Base-by-base conservation (phyloP, 768 basidiomycete genomes). In the Suillus subluteus region DNA sequence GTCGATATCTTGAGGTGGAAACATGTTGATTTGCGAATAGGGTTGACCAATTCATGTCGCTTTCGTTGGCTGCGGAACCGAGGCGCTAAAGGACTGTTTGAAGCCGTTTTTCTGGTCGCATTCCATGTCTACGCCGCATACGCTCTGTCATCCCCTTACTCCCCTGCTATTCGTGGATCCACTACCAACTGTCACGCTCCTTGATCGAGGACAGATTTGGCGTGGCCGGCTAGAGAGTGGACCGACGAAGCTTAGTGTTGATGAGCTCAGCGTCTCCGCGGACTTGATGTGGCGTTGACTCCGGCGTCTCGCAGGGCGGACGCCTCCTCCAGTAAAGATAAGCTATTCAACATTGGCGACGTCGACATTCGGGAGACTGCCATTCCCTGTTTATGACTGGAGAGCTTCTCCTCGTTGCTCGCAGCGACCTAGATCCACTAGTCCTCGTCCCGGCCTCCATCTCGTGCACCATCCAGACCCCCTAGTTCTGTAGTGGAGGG, bases 131-230 rank as follows among this genome's bases (percentile, higher is more conserved):
- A 75, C 80, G 46, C 72, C 81, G 0, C 76, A 78, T 26, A 70
- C 75, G 12, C 79, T 81, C 2, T 81, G 81, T 55, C 80, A 86
- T 41, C 83, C 84, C 1, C 79, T 89, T 52, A 79, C 85, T 41
- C 91, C 93, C 2, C 82, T 95, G 21, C 79, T 93, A 16, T 94
- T 95, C 76, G 86, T 90, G 0, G 92, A 95, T 65, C 85, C 90
- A 1, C 76, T 94, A 1, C 92, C 92, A 1, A 81, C 86, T 0
- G 74, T 92, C 23, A 82, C 86, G 1, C 83, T 94, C 65, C 79
- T 95, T 64, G 91, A 95, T 71, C 84, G 93, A 16, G 78, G 83
- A 0, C 84, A 86, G 59, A 77, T 94, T 6, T 79, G 88, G 61
- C 86, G 91, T 35, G 87, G 88, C 21, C 87, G 91, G 46, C 81